phyloP scores from a whole-genome alignment of 2,329 filamentous ascomycete genomes.

The Talaromyces sp. region DNA sequence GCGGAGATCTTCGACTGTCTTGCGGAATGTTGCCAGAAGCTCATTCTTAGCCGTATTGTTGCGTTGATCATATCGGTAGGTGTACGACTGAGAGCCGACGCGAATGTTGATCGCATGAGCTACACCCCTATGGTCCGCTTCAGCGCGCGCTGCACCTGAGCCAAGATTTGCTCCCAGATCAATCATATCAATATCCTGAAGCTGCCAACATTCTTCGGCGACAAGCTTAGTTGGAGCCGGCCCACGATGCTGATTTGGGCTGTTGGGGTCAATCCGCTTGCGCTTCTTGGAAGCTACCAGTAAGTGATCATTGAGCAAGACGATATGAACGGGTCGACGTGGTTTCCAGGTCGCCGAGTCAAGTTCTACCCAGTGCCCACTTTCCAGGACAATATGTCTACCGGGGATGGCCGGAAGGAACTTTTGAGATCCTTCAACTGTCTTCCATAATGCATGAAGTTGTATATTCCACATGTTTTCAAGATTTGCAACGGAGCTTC shows the following conservation, averaged over 20 bases:
- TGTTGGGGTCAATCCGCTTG: conserved; percentile 67
- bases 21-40: conserved; percentile 82
- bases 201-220: conserved; percentile 88
- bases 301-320: conserved; percentile 89
- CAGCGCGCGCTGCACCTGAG: conserved; percentile 32
- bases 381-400: conserved; percentile 91
- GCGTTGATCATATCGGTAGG: conserved; percentile 82
- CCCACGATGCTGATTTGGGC: conserved; percentile 38
- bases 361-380: conserved; percentile 88
- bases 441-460: conserved; percentile 82
- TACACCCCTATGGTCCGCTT: conserved; percentile 55
- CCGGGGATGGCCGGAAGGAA: conserved; percentile 85
- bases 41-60: conserved; percentile 73
- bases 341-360: conserved; percentile 98
- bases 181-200: conserved; percentile 87
- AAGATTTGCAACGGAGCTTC: conserved; percentile 77
- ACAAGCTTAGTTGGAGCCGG: conserved; percentile 66
- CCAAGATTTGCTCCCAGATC: conserved; percentile 62
- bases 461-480: conserved; percentile 65
- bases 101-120: conserved; percentile 86
- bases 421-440: conserved; percentile 95
- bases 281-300: conserved; percentile 90
- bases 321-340: conserved; percentile 79
- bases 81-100: conserved; percentile 84
- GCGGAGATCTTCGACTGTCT: conserved; percentile 85